phyloP scores from a whole-genome alignment of 306 rosid genomes.

The Fragaria vesca region DNA sequence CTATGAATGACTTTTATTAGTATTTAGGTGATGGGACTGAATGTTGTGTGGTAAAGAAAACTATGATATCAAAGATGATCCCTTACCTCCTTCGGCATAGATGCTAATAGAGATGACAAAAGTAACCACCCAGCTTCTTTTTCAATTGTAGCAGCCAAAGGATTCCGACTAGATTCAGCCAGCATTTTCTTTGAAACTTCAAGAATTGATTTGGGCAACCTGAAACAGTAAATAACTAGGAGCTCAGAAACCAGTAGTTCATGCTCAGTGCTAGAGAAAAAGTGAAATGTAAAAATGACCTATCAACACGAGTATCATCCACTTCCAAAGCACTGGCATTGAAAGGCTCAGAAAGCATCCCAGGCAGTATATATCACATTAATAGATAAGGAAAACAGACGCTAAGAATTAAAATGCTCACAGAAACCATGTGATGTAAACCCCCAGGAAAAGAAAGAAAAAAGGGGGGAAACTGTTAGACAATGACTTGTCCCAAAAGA shows the following conservation, averaged over 20 bases:
- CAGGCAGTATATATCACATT: not conserved
- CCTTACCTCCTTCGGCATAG: constrained; percentile 85
- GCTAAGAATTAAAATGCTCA: not conserved
- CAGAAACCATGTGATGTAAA: not conserved
- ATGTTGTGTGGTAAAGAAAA: constrained; percentile 4
- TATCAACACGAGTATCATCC: not conserved
- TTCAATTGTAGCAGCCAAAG: constrained; percentile 68
- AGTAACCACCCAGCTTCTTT: constrained; percentile 98
- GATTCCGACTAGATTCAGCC: constrained; percentile 70
- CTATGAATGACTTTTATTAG: not conserved
- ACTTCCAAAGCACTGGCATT: not conserved
- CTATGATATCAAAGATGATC: constrained; percentile 11
- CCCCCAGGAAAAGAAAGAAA: not conserved
- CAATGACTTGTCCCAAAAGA: not conserved
- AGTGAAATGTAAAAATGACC: not conserved
- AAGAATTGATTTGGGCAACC: constrained; percentile 82
- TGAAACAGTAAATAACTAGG: constrained; percentile 29
- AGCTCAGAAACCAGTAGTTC: constrained; percentile 4
- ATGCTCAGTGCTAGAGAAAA: not conserved
- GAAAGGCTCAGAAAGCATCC: not conserved
- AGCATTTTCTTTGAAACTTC: constrained; percentile 88
- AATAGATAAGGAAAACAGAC: not conserved
- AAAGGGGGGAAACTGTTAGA: not conserved
- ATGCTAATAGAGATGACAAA: constrained; percentile 79
- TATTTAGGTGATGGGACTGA: not conserved